Conservation (phyloP, 1,284 basidiomycete species). For the Dichomitus squalens region DNA sequence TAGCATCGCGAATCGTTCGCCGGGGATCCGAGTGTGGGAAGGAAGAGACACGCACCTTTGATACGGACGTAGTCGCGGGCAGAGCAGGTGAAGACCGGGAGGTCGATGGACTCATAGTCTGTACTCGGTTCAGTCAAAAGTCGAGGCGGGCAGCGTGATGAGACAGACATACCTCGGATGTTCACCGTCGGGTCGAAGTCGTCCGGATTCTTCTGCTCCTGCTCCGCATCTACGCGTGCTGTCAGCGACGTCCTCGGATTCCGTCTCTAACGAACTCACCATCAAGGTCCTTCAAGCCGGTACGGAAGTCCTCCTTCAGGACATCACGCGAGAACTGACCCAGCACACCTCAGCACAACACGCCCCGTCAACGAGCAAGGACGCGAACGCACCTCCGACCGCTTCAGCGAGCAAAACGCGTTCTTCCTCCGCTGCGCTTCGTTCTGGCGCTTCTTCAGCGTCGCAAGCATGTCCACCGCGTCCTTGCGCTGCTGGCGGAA, state of each 20-base stretch:
- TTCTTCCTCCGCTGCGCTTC: slow-evolving; percentile 61
- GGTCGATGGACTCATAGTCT: slow-evolving; percentile 61
- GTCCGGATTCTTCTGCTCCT: slow-evolving; percentile 57
- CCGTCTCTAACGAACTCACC: slow-evolving; percentile 36
- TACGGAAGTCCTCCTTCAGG: slow-evolving; percentile 61
- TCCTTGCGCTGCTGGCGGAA: slow-evolving; percentile 48
- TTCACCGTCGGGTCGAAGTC: slow-evolving; percentile 55
- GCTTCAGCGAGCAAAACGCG: slow-evolving; percentile 58
- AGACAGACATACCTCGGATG: slow-evolving; percentile 47
- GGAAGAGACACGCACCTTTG: slow-evolving; percentile 8
- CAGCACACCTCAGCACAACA: neutral
- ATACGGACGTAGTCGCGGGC: slow-evolving; percentile 55
- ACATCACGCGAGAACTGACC: slow-evolving; percentile 55
- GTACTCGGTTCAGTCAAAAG: neutral
- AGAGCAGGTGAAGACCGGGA: slow-evolving; percentile 65
- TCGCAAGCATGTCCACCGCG: slow-evolving; percentile 46
- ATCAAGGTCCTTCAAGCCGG: slow-evolving; percentile 59
- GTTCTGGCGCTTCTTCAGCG: slow-evolving; percentile 45
- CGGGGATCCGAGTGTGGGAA: too few relatives aligned
- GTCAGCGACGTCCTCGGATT: neutral
- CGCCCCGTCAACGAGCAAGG: neutral
- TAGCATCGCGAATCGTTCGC: slow-evolving; percentile 14
- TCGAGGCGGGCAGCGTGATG: neutral
- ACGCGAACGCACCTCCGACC: slow-evolving; percentile 48
- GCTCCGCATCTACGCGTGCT: slow-evolving; percentile 47